Percentiles rank a stretch among this genome's conserved stretches.
phyloP scores from a whole-genome alignment of 176 grass and related monocot genomes.

The Aegilops sharonensis region DNA sequence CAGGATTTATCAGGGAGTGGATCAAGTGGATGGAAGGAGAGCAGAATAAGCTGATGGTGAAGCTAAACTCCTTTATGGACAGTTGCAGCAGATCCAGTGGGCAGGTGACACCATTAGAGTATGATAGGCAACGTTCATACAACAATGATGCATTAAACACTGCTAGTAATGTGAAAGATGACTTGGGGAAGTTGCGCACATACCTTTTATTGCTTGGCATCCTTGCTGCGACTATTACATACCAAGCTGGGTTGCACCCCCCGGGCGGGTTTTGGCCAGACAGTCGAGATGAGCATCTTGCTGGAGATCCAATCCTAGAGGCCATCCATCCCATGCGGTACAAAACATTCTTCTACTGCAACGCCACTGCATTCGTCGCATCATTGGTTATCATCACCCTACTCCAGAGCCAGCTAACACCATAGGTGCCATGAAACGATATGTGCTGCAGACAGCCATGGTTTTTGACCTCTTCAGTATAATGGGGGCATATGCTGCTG shows the following conservation, averaged over 20 bases:
- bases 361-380: not conserved
- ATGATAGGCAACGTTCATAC: not conserved
- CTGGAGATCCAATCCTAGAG: not conserved
- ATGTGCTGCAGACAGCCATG: not conserved
- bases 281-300: not conserved
- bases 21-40: not conserved
- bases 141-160: not conserved
- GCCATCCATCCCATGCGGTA: not conserved
- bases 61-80: slow-evolving; percentile 15
- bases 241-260: not conserved
- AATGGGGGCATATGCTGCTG: not conserved
- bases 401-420: not conserved
- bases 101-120: not conserved
- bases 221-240: not conserved
- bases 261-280: not conserved
- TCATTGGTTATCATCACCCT: not conserved
- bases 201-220: not conserved
- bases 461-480: not conserved
- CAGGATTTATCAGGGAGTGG: not conserved
- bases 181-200: not conserved
- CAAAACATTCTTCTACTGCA: not conserved
- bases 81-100: not conserved
- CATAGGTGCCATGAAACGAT: not conserved
- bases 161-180: not conserved
- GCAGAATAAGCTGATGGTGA: not conserved